Percentiles rank a stretch among this genome's conserved stretches.
phyloP scores from a whole-genome alignment of 176 grass and related monocot species.

The Cocos nucifera region DNA sequence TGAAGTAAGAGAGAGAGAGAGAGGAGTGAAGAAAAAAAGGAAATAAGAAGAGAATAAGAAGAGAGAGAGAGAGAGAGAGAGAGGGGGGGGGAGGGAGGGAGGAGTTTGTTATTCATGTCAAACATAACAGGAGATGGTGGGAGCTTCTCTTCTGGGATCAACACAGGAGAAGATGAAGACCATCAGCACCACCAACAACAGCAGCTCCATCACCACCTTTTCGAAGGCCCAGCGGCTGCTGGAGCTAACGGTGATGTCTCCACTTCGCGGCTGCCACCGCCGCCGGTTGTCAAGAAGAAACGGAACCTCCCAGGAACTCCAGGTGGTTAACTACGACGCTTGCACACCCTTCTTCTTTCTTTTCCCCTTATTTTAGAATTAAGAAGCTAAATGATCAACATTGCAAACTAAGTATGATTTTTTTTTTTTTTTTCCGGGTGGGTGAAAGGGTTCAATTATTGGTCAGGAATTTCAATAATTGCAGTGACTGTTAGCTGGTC shows the following conservation, averaged over 20 bases:
- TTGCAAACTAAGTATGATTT: no score
- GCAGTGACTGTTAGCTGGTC: slow-evolving; percentile 22
- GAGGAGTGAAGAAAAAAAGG: background rate
- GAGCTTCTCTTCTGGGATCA: slow-evolving; percentile 35
- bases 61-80: background rate
- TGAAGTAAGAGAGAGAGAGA: background rate
- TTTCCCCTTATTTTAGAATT: no score
- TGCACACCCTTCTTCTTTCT: no score
- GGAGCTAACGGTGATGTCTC: slow-evolving; percentile 15
- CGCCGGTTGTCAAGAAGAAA: slow-evolving; percentile 46
- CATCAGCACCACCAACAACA: slow-evolving; percentile 19
- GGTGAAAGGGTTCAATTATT: slow-evolving; percentile 28
- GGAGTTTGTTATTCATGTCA: slow-evolving; percentile 27
- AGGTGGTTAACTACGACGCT: slow-evolving; percentile 30
- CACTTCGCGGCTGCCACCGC: slow-evolving; percentile 9
- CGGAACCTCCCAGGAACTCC: slow-evolving; percentile 77
- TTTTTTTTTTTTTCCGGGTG: background rate
- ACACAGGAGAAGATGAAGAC: slow-evolving; percentile 24
- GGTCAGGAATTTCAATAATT: slow-evolving; percentile 32
- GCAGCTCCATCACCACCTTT: slow-evolving; percentile 18
- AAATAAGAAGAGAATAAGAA: background rate
- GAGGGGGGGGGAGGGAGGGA: background rate
- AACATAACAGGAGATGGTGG: slow-evolving; percentile 25
- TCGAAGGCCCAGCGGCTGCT: background rate
- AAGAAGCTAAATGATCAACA: no score